These are phyloP conservation scores for Metschnikowia gelsemii DNA, from an alignment of 805 yeast genomes.

Conservation along the genomic window DNA sequence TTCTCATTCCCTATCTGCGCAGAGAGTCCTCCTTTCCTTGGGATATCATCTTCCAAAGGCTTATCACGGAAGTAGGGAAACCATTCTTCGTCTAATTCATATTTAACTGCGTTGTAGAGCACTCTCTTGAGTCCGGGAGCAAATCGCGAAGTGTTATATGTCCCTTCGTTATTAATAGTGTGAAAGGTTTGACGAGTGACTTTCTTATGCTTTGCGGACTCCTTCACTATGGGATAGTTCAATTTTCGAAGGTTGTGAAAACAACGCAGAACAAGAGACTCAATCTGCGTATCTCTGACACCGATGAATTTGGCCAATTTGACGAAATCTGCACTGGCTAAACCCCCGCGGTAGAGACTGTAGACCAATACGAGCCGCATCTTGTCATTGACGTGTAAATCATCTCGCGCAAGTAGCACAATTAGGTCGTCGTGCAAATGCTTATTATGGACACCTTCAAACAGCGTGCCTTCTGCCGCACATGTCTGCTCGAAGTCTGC, in stretches of 20 bases:
- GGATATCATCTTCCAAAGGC: constrained; percentile 53
- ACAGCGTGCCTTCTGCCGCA: constrained; percentile 66
- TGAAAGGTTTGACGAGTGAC: constrained; percentile 54
- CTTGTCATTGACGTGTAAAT: constrained; percentile 61
- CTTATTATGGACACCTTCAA: constrained; percentile 63
- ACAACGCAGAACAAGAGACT: constrained; percentile 55
- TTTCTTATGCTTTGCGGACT: constrained; percentile 39
- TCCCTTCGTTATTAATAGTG: constrained; percentile 50
- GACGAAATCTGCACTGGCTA: constrained; percentile 67
- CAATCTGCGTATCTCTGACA: constrained; percentile 45
- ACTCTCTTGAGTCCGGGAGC: constrained; percentile 67
- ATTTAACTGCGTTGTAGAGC: constrained; percentile 49
- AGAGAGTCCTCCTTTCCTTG: constrained; percentile 14
- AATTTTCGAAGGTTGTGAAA: constrained; percentile 45
- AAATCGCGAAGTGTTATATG: constrained; percentile 68
- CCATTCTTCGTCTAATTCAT: constrained; percentile 52
- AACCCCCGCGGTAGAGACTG: constrained; percentile 78
- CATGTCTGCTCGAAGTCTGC: constrained; percentile 86
- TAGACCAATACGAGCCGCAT: constrained; percentile 73
- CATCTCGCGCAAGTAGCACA: constrained; percentile 48
- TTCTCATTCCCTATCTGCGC: background rate
- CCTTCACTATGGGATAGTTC: constrained; percentile 57
- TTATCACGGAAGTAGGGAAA: constrained; percentile 79
- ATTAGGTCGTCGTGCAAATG: constrained; percentile 63
- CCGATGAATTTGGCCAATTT: constrained; percentile 62